phyloP scores from a whole-genome alignment of 805 yeast species.

The Suhomyces faveliae region DNA sequence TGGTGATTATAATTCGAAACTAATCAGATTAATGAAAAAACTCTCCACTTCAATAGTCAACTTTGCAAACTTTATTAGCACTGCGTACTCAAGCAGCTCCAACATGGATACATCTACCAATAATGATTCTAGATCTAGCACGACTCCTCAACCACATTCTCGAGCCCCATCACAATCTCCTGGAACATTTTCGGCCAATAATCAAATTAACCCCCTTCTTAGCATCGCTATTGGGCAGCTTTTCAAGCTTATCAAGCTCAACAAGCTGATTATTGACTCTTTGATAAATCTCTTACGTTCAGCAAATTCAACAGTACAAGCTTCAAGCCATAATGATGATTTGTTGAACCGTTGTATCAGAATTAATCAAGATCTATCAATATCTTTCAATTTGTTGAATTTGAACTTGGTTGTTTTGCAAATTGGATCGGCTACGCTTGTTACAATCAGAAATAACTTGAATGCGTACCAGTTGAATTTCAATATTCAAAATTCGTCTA shows the following conservation, averaged over 20 bases:
- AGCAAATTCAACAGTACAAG: not conserved
- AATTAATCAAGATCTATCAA: conserved; percentile 37
- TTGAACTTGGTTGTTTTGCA: conserved; percentile 20
- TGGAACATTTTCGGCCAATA: not conserved
- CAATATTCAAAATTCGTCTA: conserved; percentile 7
- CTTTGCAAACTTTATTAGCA: conserved; percentile 30
- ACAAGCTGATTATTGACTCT: conserved; percentile 35
- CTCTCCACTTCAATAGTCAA: conserved; percentile 26
- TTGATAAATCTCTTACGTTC: conserved; percentile 18
- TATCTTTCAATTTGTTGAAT: conserved; percentile 31
- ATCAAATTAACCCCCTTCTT: conserved; percentile 28
- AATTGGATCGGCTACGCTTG: conserved; percentile 25
- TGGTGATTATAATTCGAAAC: conserved; percentile 39
- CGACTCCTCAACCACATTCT: conserved; percentile 2
- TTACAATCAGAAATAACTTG: conserved; percentile 24
- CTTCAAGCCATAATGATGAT: conserved; percentile 21
- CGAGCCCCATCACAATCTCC: not conserved
- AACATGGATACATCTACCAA: conserved; percentile 5
- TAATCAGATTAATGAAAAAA: conserved; percentile 38
- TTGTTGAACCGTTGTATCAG: conserved; percentile 29
- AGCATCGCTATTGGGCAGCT: conserved; percentile 34
- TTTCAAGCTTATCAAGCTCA: conserved; percentile 34
- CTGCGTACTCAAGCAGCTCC: conserved; percentile 11
- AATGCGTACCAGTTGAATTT: conserved; percentile 28
- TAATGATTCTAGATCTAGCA: not conserved